phyloP scores from a whole-genome alignment of 2,329 filamentous ascomycete genomes.

The Ceratocystis lukuohia region DNA sequence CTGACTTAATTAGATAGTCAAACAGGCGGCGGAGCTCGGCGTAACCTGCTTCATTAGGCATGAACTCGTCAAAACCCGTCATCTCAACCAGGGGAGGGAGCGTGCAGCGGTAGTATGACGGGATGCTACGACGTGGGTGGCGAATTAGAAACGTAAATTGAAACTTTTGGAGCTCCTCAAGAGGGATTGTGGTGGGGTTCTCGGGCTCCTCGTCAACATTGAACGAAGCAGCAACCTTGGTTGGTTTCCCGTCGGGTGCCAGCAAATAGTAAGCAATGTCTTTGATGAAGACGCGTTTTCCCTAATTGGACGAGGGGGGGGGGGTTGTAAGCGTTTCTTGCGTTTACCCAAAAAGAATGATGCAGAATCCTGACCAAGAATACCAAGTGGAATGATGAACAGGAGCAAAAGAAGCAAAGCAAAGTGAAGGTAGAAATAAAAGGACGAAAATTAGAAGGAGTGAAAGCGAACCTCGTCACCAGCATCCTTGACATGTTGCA shows the following conservation, averaged over 20 bases:
- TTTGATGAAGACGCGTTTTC: slow-evolving; percentile 92
- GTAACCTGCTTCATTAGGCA: slow-evolving; percentile 81
- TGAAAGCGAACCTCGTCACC: slow-evolving; percentile 48
- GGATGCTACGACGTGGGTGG: slow-evolving; percentile 81
- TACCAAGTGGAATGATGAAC: not conserved
- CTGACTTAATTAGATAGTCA: slow-evolving; percentile 60
- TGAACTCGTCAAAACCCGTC: slow-evolving; percentile 78
- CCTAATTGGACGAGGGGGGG: slow-evolving; percentile 34
- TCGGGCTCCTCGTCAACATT: slow-evolving; percentile 48
- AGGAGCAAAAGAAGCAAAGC: slow-evolving; percentile 6
- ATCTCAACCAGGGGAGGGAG: slow-evolving; percentile 69
- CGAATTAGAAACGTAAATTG: slow-evolving; percentile 96
- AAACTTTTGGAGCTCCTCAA: slow-evolving; percentile 60
- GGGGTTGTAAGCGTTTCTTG: slow-evolving; percentile 17
- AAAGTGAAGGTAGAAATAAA: not conserved
- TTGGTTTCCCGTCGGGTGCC: slow-evolving; percentile 54
- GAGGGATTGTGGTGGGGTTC: slow-evolving; percentile 78
- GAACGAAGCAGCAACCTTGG: slow-evolving; percentile 68
- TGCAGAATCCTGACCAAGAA: not conserved
- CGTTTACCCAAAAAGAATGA: slow-evolving; percentile 1
- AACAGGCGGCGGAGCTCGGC: slow-evolving; percentile 75
- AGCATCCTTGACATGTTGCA: slow-evolving; percentile 61
- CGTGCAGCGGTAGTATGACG: slow-evolving; percentile 89
- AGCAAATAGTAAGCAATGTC: slow-evolving; percentile 91
- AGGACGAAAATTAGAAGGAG: not conserved